Conservation (phyloP, 108 stramenopile species). For the Nitzschia sp. region DNA sequence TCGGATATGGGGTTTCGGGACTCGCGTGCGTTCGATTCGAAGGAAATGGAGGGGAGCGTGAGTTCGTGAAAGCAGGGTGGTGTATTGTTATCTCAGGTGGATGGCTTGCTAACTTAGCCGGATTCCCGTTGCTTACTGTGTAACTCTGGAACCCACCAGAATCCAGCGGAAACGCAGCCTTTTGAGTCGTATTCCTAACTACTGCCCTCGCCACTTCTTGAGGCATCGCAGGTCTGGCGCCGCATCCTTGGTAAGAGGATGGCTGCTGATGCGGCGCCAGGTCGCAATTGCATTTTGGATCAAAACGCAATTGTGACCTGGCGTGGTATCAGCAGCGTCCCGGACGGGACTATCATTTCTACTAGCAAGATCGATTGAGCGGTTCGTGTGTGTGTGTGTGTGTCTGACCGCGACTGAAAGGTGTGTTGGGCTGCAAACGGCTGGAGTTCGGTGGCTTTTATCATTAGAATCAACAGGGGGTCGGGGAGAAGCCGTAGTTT, state of each 20-base stretch:
- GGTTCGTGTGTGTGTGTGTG: too few relatives aligned
- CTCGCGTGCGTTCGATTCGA: too few relatives aligned
- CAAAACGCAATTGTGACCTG: slow-evolving; percentile 11
- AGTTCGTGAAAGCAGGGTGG: neutral
- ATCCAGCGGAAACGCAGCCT: neutral
- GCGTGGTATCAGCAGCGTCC: neutral
- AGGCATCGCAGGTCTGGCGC: slow-evolving; percentile 8
- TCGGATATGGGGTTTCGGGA: neutral
- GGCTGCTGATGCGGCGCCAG: slow-evolving; percentile 13
- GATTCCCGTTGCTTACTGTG: neutral
- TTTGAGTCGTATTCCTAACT: neutral
- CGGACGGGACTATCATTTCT: too few relatives aligned
- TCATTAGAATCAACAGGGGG: too few relatives aligned
- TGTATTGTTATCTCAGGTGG: neutral
- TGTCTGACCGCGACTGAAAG: too few relatives aligned
- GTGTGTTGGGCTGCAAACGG: too few relatives aligned
- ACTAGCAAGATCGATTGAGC: neutral
- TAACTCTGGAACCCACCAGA: neutral
- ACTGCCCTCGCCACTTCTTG: neutral
- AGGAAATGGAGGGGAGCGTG: neutral
- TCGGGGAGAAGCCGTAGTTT: too few relatives aligned
- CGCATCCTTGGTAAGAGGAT: slow-evolving; percentile 7
- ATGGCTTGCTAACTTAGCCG: too few relatives aligned
- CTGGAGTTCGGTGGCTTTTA: too few relatives aligned
- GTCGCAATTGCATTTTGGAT: slow-evolving; percentile 7